Base-by-base conservation (phyloP, 1,284 basidiomycete species). In the Apiotrichum gamsii region DNA sequence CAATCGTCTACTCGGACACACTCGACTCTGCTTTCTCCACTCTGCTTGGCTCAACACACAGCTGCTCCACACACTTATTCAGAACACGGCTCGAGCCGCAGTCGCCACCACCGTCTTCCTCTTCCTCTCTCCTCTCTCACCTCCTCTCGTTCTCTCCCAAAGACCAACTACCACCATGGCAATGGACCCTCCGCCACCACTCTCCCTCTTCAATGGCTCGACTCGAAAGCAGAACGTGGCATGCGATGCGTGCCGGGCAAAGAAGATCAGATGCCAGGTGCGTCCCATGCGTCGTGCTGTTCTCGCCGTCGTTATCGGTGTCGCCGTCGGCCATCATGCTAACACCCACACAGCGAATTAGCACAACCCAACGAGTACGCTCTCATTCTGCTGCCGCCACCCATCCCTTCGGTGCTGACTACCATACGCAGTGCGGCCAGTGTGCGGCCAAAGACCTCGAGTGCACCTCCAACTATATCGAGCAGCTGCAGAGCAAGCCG, bases 161-260 rank as follows among this genome's bases (percentile, higher is more conserved):
- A 20, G 8, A 18, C 28, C 11, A 19, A 28, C 28, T 10, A 15
- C 18, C n/a, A 8, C 18, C 8, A 39, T 14, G 5, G 21, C 40
- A 18, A 48, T 48, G 47, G 47, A 48, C 19, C 47, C 47, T 8
- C 41, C 42, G 5, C 47, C 47, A 32, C 15, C 39, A 9, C 13
- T n/a, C 4, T 39, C 45, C 3, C 39, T 47, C 13, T 54, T 46
- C 39, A 47, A 29, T 29, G 50, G 50, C 4, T 44, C 47, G 14
- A 52, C 56, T 4, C 45, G 65, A 24, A 89, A 88, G 66, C 87
- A 91, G 74, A 91, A 91, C 66, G 87, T 87, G 19, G 87, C 88
- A 20, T 91, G 88, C 68, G 88, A 91, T 74, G 84, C 85, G 43
- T 90, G 87, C 78, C 45, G 67, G 11, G 37, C 50, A 20, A 68